Evolutionary conservation across 257 asterid genomes (phyloP), one percentile per base, ranked within the genome.

Genomic region (Schizonepeta tenuifolia): DNA sequence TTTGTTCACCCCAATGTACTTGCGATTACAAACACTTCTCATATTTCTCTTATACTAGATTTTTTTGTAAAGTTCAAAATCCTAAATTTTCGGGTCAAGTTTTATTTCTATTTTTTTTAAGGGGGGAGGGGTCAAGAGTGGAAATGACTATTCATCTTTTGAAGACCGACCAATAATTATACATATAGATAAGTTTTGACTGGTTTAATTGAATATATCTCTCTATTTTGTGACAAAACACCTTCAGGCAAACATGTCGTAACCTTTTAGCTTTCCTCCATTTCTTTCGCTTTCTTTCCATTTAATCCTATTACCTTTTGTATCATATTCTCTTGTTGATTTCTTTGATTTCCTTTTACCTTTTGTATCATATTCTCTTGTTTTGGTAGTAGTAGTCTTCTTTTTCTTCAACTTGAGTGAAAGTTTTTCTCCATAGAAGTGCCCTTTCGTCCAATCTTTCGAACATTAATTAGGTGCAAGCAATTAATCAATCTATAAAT

Each of bases 181-280:
- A 12, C 13, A 1, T 4, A 11, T 44, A 44, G 1, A 3, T 44
- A 44, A 12, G 51, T 12, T 28, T 2, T 28, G 5, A 28, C 33
- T 28, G 49, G 49, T 3, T 44, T 13, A 13, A 18, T 44, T 44
- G 17, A 44, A 44, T 44, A 12, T 44, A 3, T 44, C 3, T 43
- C 54, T 47, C 54, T 47, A 47, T 47, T 47, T 47, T 47, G 3
- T 47, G 21, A 47, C 12, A 18, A 50, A 50, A 50, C 26, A n/a
- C 57, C 57, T 50, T 54, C 22, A 54, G 60, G 60, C 60, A 54
- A 24, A 54, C 31, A 54, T 54, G 60, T 9, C 21, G 60, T 54
- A 10, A 22, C 60, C 60, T 21, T 54, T 55, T 24, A 55, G 36
- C 36, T 22, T 55, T 55, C 61, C 38, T 15, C 12, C 7, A 36